phyloP scores from a whole-genome alignment of 164 flowering plant genomes.

The Piper betle region DNA sequence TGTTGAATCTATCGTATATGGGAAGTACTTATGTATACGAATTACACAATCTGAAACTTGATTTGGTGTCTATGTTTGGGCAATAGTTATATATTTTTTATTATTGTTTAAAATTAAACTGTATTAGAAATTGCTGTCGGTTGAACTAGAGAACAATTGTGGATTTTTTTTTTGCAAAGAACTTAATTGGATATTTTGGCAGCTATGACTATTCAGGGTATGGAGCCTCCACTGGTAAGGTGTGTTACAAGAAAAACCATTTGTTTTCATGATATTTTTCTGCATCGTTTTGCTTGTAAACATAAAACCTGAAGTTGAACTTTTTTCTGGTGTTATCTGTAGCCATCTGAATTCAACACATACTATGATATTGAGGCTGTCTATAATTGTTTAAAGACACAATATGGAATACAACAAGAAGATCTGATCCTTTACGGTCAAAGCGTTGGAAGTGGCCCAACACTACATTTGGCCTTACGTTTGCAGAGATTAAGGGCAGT shows the following conservation, averaged over 20 bases:
- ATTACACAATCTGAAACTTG: too few species aligned
- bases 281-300: background rate
- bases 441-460: constrained; percentile 96
- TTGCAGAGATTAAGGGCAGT: constrained; percentile 51
- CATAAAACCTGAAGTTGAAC: background rate
- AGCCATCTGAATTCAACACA: constrained; percentile 90
- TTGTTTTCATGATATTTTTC: background rate
- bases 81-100: too few species aligned
- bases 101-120: too few species aligned
- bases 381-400: constrained; percentile 70
- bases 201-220: constrained; percentile 96
- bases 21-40: too few species aligned
- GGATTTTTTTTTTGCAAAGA: too few species aligned
- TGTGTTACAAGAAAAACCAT: constrained; percentile 15
- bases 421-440: constrained; percentile 85
- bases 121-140: too few species aligned
- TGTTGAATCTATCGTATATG: too few species aligned
- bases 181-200: constrained; percentile 11
- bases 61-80: too few species aligned
- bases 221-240: constrained; percentile 93
- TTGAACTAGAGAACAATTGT: too few species aligned
- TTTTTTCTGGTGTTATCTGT: background rate
- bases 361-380: constrained; percentile 90
- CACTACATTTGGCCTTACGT: constrained; percentile 69
- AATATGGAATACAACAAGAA: constrained; percentile 65